Evolutionary conservation across 1,284 basidiomycete genomes (phyloP), one percentile per base, ranked within the genome.

Genomic region (Caloboletus firmus): DNA sequence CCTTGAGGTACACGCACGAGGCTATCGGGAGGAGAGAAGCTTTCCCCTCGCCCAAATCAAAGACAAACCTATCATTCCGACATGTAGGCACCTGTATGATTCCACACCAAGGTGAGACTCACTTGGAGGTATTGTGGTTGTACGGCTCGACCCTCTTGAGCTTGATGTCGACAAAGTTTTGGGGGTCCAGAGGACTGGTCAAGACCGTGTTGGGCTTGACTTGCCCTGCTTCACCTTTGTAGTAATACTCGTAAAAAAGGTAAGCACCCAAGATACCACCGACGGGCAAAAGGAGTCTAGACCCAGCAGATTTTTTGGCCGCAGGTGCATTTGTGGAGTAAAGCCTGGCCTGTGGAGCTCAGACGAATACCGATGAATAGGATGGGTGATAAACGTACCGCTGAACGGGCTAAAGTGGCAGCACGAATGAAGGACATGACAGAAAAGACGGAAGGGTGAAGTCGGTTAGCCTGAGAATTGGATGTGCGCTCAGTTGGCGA

Each of bases 81-180:
- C 46, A 10, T 9, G 57, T 54, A 8, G 46, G 56, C 36, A 13
- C n/a, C 11, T 30, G 48, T 18, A 30, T 26, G 15, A 15, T 24
- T 4, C 8, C 22, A 43, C 13, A 20, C 42, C 15, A 48, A 45
- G 24, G 44, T 20, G 30, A 3, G 18, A 39, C 77, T 56, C 60
- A 89, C 80, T 81, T 82, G 34, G 89, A 78, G 6, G 91, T 87
- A 75, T 96, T 94, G 79, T 96, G 89, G 81, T 96, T 99, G 80
- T 98, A 98, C 2, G 87, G 85, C 62, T 87, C 80, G 62, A 98
- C 77, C 68, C 87, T 83, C 74, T 90, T 90, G 64, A 98, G 82
- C 67, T 85, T 89, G 73, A 98, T 86, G 68, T 91, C 83, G 49
- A 84, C 72, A 66, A 88, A 94, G 59, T 85, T 82, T 57, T 91